phyloP scores from a whole-genome alignment of 192 early-diverging fungal genomes.

The Linnemannia schmuckeri region DNA sequence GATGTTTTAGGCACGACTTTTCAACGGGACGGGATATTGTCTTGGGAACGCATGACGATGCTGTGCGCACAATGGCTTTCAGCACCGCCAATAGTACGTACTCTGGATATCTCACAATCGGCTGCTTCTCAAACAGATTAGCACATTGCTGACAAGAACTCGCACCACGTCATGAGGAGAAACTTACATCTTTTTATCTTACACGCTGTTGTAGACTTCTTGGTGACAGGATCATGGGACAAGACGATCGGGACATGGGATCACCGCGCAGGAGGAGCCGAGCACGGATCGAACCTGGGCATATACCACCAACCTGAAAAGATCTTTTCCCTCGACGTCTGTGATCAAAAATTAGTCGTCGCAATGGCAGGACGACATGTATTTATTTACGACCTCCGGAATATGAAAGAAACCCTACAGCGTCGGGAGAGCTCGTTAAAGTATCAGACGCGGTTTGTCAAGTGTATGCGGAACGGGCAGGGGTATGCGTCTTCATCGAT shows the following conservation, averaged over 20 bases:
- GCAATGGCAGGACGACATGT: constrained; percentile 85
- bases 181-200: neutral
- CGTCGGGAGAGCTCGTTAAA: constrained; percentile 85
- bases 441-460: constrained; percentile 88
- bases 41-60: constrained; percentile 86
- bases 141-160: neutral
- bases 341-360: constrained; percentile 80
- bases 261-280: constrained; percentile 62
- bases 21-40: constrained; percentile 64
- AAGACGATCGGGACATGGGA: constrained; percentile 86
- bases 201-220: constrained; percentile 58
- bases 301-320: constrained; percentile 77
- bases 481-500: constrained; percentile 94
- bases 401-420: constrained; percentile 80
- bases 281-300: constrained; percentile 29
- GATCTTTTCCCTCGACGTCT: constrained; percentile 87
- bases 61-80: constrained; percentile 78
- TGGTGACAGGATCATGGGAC: constrained; percentile 96
- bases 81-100: constrained; percentile 60
- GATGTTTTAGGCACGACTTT: constrained; percentile 71
- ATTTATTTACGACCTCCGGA: constrained; percentile 88
- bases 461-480: constrained; percentile 87
- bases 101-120: neutral
- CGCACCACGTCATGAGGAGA: neutral
- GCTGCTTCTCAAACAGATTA: neutral